Conservation (phyloP, 179 eudicot species). For the Drosera spatulata region DNA sequence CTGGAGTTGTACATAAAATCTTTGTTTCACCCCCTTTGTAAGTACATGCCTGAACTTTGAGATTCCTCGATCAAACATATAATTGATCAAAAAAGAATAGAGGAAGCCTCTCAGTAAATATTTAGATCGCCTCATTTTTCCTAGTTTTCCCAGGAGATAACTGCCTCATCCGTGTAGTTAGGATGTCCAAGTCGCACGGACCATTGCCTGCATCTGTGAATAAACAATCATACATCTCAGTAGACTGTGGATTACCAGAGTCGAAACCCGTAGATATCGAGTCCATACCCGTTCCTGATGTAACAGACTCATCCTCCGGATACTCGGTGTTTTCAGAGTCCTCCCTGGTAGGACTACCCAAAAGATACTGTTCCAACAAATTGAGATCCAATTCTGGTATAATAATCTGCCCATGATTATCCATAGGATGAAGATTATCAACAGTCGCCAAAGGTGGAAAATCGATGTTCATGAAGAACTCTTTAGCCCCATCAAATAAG, state of each 20-base stretch:
- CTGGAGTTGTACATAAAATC: too few species aligned
- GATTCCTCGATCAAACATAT: too few species aligned
- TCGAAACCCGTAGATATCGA: conserved; percentile 5
- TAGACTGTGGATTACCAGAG: conserved; percentile 6
- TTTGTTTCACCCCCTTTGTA: too few species aligned
- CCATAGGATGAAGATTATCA: conserved; percentile 28
- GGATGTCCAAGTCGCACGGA: conserved; percentile 15
- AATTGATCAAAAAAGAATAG: too few species aligned
- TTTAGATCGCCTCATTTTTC: background rate
- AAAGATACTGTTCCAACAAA: conserved; percentile 44
- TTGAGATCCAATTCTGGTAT: conserved; percentile 32
- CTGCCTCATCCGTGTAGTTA: conserved; percentile 25
- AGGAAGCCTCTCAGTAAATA: too few species aligned
- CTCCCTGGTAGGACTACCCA: conserved; percentile 34
- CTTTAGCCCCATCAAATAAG: conserved; percentile 40
- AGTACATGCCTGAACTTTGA: too few species aligned
- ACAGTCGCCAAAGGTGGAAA: conserved; percentile 21
- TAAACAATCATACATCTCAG: background rate
- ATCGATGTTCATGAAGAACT: conserved; percentile 41
- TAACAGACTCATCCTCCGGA: conserved; percentile 12
- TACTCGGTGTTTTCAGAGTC: conserved; percentile 7
- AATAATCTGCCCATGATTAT: conserved; percentile 19
- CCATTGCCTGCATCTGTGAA: conserved; percentile 3
- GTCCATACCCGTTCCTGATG: conserved; percentile 19
- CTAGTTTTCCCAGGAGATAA: conserved; percentile 17